phyloP scores from a whole-genome alignment of 768 basidiomycete genomes.

The Porpolomopsis calyptriformis region DNA sequence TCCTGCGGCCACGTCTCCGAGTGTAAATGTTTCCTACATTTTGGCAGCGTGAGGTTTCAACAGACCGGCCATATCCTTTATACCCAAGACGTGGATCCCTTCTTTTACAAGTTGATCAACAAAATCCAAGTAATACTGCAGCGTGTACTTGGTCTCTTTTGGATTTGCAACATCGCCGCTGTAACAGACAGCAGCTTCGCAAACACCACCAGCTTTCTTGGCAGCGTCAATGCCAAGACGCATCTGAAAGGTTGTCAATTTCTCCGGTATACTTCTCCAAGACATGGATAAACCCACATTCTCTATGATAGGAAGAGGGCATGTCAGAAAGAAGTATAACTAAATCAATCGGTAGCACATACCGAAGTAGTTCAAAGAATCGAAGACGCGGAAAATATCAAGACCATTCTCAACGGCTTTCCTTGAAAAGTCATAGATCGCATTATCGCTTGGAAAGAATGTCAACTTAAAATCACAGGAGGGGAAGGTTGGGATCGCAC shows the following conservation, averaged over 20 bases:
- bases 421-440: slow-evolving; percentile 98
- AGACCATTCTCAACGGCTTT: slow-evolving; percentile 99
- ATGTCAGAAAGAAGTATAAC: neutral
- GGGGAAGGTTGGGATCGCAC: slow-evolving; percentile 32
- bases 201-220: slow-evolving; percentile 98
- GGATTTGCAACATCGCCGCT: slow-evolving; percentile 93
- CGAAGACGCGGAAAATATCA: slow-evolving; percentile 99
- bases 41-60: slow-evolving; percentile 92
- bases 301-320: neutral
- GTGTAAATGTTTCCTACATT: slow-evolving; percentile 40
- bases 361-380: slow-evolving; percentile 98
- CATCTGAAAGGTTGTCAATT: slow-evolving; percentile 47
- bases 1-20: neutral
- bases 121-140: slow-evolving; percentile 96
- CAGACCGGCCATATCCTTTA: slow-evolving; percentile 98
- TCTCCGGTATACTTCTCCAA: neutral
- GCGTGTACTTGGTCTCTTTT: slow-evolving; percentile 93
- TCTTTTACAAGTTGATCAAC: slow-evolving; percentile 86
- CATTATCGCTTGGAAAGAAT: slow-evolving; percentile 69
- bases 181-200: slow-evolving; percentile 96
- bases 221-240: slow-evolving; percentile 97
- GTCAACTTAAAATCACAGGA: neutral
- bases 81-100: slow-evolving; percentile 92
- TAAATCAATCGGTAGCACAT: slow-evolving; percentile 18
- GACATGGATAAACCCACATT: slow-evolving; percentile 4